Evolutionary conservation across 1,284 basidiomycete species (phyloP).

Genomic region (Singerocomus rubriflavus): DNA sequence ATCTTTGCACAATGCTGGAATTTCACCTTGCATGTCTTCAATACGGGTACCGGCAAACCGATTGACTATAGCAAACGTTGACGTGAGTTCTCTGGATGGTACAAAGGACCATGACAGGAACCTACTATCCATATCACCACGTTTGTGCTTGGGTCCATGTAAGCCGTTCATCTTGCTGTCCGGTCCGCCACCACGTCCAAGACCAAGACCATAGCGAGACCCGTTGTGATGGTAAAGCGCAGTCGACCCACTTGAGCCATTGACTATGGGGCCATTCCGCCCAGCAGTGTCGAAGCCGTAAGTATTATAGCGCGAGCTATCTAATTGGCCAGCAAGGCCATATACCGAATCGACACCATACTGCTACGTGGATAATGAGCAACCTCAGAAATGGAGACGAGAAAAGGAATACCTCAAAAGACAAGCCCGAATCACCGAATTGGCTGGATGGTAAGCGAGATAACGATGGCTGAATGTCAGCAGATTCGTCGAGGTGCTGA

Average conservation of each 20-base stretch:
- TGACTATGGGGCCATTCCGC: constrained; percentile 39
- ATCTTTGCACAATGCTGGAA: constrained; percentile 93
- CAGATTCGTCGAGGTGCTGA: constrained; percentile 48
- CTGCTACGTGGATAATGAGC: constrained; percentile 35
- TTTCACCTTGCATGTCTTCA: constrained; percentile 95
- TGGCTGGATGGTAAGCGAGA: constrained; percentile 61
- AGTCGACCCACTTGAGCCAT: constrained; percentile 67
- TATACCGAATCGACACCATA: constrained; percentile 63
- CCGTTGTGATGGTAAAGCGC: constrained; percentile 79
- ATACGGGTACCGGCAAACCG: constrained; percentile 92
- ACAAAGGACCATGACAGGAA: constrained; percentile 41
- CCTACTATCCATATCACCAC: constrained; percentile 89
- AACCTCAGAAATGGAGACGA: background rate
- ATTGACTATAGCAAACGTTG: constrained; percentile 59
- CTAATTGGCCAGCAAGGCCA: constrained; percentile 48
- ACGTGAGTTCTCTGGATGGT: constrained; percentile 5
- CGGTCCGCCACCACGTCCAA: constrained; percentile 48
- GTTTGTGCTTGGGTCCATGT: constrained; percentile 90
- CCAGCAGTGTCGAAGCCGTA: constrained; percentile 61
- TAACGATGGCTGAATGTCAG: constrained; percentile 66
- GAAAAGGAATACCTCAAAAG: constrained; percentile 46
- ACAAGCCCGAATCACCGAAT: constrained; percentile 56
- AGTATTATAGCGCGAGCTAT: constrained; percentile 54
- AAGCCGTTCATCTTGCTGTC: constrained; percentile 84
- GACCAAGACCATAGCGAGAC: constrained; percentile 68